A percentile compares a stretch with the other conserved stretches of the same genome.
Conservation (phyloP, 768 basidiomycete species). For the Xerocomus brunneocitrinus region DNA sequence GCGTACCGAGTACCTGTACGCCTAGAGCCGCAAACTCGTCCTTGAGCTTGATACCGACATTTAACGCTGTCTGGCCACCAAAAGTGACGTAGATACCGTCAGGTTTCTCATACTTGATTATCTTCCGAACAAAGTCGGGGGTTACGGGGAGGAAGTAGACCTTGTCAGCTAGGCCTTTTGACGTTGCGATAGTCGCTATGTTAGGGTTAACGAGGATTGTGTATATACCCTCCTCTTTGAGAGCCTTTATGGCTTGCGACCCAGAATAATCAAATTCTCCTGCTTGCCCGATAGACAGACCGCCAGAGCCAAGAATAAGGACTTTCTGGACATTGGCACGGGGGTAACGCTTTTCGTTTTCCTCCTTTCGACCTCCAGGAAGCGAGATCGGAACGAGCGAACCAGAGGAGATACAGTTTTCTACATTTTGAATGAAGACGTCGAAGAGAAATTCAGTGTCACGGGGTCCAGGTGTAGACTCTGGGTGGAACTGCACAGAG, state of each 20-base stretch:
- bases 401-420: conserved; percentile 62
- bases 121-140: conserved; percentile 94
- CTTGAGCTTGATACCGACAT: conserved; percentile 96
- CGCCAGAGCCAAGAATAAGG: conserved; percentile 94
- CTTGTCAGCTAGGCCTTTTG: conserved; percentile 96
- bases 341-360: conserved; percentile 71
- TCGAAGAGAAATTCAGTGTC: conserved; percentile 99
- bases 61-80: conserved; percentile 95
- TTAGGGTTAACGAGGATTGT: conserved; percentile 99
- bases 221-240: conserved; percentile 98
- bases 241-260: conserved; percentile 97
- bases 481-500: conserved; percentile 99
- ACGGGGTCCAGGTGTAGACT: conserved; percentile 92
- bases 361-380: conserved; percentile 77
- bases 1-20: conserved; percentile 91
- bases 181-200: conserved; percentile 97
- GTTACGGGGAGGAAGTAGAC: conserved; percentile 99
- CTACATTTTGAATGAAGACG: conserved; percentile 87
- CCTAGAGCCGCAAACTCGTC: conserved; percentile 91
- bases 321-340: conserved; percentile 85
- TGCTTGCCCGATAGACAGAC: conserved; percentile 96
- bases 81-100: conserved; percentile 99
- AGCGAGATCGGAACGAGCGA: conserved; percentile 56
- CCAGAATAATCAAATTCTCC: conserved; percentile 99
- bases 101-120: conserved; percentile 98